Base-by-base conservation (phyloP, 306 rosid genomes). In the Prunus padus region DNA sequence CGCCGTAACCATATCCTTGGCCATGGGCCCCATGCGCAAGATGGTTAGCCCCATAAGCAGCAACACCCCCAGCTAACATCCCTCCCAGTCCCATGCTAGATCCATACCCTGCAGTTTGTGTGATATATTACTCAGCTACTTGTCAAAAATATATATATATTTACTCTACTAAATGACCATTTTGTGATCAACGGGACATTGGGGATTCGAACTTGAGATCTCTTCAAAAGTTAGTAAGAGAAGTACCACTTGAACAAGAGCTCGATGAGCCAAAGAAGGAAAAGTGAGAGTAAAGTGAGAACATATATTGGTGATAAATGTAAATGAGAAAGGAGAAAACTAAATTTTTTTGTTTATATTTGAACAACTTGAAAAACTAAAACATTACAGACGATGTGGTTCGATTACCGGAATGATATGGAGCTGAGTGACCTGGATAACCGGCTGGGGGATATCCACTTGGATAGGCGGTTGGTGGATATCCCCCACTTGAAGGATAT, bases 21-120 rank as follows among this genome's bases (percentile, higher is more conserved):
- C 11, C 0, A 5, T 23, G 31, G 0, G 60, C 85, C 44, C 91
- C 92, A 15, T 92, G 92, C 12, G 84, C 8, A 62, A 88, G 80
- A 69, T 82, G 96, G 63, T 85, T 93, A 46, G 87, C 85, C 1
- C 98, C 98, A 3, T 77, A 88, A 31, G 94, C 87, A 62, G 92
- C 95, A 12, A 89, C 91, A 65, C 92, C 97, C 14, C 96, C 96
- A 2, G 92, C 96, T 68, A 94, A 69, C 82, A 95, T 0, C 82
- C 97, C 82, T 44, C 77, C 76, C 66, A 3, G 28, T 61, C 44
- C 66, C 30, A 73, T 44, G 2, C 90, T 84, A 11, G 64, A 31
- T 50, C 88, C 84, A 8, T 80, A 80, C 30, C 90, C 98, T 85
- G 78, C 19, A 62, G 28, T 23, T 61, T 3, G 33, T 37, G 9